These are phyloP conservation scores for Trametes punicea DNA, from an alignment of 768 basidiomycete species.

Conservation along the genomic window DNA sequence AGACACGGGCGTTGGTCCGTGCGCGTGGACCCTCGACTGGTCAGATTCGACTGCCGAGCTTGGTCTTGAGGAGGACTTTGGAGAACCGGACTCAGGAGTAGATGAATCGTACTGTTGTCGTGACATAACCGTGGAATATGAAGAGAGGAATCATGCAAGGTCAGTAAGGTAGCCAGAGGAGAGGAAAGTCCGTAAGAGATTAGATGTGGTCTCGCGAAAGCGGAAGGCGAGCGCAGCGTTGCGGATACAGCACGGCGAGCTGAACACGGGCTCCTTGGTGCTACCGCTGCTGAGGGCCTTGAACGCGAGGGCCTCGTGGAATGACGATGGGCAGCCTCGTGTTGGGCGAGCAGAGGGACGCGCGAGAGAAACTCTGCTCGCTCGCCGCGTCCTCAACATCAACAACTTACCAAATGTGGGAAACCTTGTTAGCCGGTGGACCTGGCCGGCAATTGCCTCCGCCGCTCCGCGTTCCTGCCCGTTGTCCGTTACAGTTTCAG, in stretches of 20 bases:
- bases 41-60: conserved; percentile 20
- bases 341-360: conserved; percentile 24
- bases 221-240: conserved; percentile 15
- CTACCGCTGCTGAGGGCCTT: conserved; percentile 25
- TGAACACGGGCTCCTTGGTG: conserved; percentile 26
- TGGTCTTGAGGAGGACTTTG: conserved; percentile 28
- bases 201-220: conserved; percentile 25
- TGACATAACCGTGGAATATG: conserved; percentile 30
- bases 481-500: conserved; percentile 1
- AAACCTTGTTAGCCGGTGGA: conserved; percentile 13
- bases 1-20: conserved; percentile 17
- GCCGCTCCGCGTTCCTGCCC: background rate
- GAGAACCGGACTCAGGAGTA: conserved; percentile 23
- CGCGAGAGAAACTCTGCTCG: conserved; percentile 17
- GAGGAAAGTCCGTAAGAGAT: conserved; percentile 22
- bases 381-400: conserved; percentile 20
- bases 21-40: conserved; percentile 11
- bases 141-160: conserved; percentile 24
- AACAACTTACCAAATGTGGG: conserved; percentile 24
- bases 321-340: conserved; percentile 29
- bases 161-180: conserved; percentile 23
- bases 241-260: conserved; percentile 26
- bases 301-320: conserved; percentile 33
- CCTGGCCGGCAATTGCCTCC: conserved; percentile 17
- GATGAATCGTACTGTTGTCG: conserved; percentile 28